Evolutionary conservation across 2,329 filamentous ascomycete genomes (phyloP).

Genomic region (Aureobasidium sp.): DNA sequence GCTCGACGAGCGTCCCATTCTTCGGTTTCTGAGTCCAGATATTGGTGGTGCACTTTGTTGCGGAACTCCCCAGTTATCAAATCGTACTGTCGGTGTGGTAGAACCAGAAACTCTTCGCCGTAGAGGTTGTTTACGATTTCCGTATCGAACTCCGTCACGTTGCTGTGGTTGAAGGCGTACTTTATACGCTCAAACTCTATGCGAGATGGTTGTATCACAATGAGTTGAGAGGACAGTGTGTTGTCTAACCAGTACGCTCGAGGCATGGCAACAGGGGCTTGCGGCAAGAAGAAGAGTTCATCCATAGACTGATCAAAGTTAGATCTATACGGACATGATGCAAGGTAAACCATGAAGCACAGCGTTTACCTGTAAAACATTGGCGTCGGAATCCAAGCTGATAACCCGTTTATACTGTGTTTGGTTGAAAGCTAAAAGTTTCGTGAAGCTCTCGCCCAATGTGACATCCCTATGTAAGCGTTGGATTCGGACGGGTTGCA

Average conservation of each 20-base stretch:
- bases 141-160: slow-evolving; percentile 45
- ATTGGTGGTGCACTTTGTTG: slow-evolving; percentile 40
- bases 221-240: slow-evolving; percentile 15
- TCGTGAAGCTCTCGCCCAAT: slow-evolving; percentile 58
- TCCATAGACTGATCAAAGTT: slow-evolving; percentile 46
- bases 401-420: slow-evolving; percentile 52
- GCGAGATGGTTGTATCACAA: slow-evolving; percentile 17
- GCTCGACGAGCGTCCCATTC: background rate
- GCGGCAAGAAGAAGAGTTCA: slow-evolving; percentile 60
- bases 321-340: too few species aligned
- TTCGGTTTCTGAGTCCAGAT: slow-evolving; percentile 37
- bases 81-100: slow-evolving; percentile 56
- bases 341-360: slow-evolving; percentile 26
- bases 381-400: slow-evolving; percentile 54
- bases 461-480: slow-evolving; percentile 28
- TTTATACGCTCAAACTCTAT: background rate
- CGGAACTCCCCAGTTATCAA: slow-evolving; percentile 58
- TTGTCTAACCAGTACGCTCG: slow-evolving; percentile 59
- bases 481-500: slow-evolving; percentile 38
- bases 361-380: slow-evolving; percentile 41
- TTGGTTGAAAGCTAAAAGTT: slow-evolving; percentile 60
- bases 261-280: slow-evolving; percentile 55
- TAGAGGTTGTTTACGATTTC: slow-evolving; percentile 58
- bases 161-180: slow-evolving; percentile 11
- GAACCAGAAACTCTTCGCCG: slow-evolving; percentile 48